Evolutionary conservation across 768 basidiomycete genomes (phyloP).

Genomic region (Strobilomyces dryophilus): DNA sequence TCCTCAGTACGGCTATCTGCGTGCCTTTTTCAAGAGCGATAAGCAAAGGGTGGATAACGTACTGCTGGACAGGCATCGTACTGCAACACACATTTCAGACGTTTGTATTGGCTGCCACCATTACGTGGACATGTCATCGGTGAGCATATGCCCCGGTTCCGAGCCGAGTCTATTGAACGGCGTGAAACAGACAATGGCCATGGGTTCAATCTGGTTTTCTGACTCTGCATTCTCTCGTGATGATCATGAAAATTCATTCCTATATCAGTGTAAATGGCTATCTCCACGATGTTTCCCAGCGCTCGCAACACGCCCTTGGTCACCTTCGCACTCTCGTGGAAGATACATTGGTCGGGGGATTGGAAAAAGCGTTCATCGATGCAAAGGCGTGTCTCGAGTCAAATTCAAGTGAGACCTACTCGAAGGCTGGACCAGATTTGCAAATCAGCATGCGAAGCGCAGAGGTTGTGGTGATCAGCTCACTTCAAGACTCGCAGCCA

Average conservation of each 20-base stretch:
- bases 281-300: slow-evolving; percentile 51
- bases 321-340: slow-evolving; percentile 46
- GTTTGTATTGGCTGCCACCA: slow-evolving; percentile 60
- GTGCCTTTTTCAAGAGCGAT: slow-evolving; percentile 82
- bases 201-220: slow-evolving; percentile 96
- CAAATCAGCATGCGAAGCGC: slow-evolving; percentile 43
- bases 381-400: slow-evolving; percentile 41
- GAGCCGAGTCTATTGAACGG: background rate
- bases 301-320: slow-evolving; percentile 41
- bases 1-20: slow-evolving; percentile 68
- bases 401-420: slow-evolving; percentile 19
- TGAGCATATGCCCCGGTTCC: slow-evolving; percentile 22
- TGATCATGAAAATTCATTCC: slow-evolving; percentile 97
- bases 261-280: slow-evolving; percentile 88
- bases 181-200: slow-evolving; percentile 74
- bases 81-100: slow-evolving; percentile 84
- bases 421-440: slow-evolving; percentile 3
- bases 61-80: slow-evolving; percentile 69
- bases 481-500: slow-evolving; percentile 51
- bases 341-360: slow-evolving; percentile 51
- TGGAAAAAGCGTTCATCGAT: slow-evolving; percentile 53
- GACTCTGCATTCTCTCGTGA: slow-evolving; percentile 81
- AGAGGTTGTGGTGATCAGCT: slow-evolving; percentile 41
- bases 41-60: slow-evolving; percentile 73
- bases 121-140: slow-evolving; percentile 91